These are phyloP conservation scores for Melastoma candidum DNA, from an alignment of 441 rosid species.

Conservation along the genomic window DNA sequence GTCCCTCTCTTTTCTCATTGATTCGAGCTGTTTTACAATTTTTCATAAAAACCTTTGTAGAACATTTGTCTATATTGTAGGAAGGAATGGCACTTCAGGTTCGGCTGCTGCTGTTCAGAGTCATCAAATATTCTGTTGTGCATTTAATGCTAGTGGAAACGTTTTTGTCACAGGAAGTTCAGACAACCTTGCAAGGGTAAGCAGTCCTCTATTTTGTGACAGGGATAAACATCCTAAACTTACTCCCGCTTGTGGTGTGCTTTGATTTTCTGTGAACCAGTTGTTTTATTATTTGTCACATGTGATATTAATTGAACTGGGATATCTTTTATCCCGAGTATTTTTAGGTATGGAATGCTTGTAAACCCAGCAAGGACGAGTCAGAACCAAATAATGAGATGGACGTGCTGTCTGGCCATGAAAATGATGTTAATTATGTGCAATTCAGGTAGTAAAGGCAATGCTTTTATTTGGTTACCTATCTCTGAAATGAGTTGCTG, in stretches of 20 bases:
- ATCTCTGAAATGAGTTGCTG: slow-evolving; percentile 4
- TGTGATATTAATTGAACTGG: no score
- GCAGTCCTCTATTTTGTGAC: no score
- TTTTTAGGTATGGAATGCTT: slow-evolving; percentile 93
- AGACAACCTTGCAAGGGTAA: slow-evolving; percentile 91
- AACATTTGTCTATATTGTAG: slow-evolving; percentile 33
- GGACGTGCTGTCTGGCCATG: slow-evolving; percentile 89
- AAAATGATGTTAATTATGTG: slow-evolving; percentile 97
- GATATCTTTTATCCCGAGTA: not conserved
- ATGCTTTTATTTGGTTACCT: slow-evolving; percentile 12
- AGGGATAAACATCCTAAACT: no score
- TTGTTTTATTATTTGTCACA: no score
- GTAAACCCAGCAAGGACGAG: slow-evolving; percentile 53
- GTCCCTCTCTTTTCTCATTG: slow-evolving; percentile 6
- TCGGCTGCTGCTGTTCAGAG: slow-evolving; percentile 47
- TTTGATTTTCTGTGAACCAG: no score
- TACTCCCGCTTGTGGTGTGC: no score
- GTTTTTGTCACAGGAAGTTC: slow-evolving; percentile 99
- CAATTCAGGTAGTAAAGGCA: slow-evolving; percentile 71
- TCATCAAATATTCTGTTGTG: slow-evolving; percentile 89
- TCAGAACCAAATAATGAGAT: slow-evolving; percentile 87
- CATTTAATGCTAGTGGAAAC: slow-evolving; percentile 94
- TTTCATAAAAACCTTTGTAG: not conserved
- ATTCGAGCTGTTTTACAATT: slow-evolving; percentile 6
- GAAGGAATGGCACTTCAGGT: slow-evolving; percentile 45